Percentiles rank a stretch among this genome's conserved stretches.
These are phyloP conservation scores for Euryodendron excelsum DNA, from an alignment of 148 eudicot genomes.

Conservation along the genomic window DNA sequence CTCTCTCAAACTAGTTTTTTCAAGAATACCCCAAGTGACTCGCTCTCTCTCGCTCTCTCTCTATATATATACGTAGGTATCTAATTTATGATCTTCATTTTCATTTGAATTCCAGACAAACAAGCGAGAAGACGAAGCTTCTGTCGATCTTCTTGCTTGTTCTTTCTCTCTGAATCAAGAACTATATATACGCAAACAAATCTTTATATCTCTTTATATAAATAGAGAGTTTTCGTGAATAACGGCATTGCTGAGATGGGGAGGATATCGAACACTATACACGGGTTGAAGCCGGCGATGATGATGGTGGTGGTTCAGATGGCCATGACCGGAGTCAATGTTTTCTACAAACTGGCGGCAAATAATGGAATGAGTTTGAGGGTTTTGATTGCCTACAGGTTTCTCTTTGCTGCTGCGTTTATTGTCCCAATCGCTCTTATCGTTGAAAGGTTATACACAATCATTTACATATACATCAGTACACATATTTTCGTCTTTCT, in stretches of 20 bases:
- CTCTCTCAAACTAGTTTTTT: too few relatives aligned
- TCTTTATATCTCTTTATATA: too few relatives aligned
- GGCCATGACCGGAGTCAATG: conserved; percentile 24
- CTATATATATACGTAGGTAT: too few relatives aligned
- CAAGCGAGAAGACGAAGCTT: conserved; percentile 9
- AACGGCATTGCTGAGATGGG: background rate
- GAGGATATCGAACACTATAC: conserved; percentile 12
- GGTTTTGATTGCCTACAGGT: conserved; percentile 41
- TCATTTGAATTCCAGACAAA: background rate
- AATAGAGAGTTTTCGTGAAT: too few relatives aligned
- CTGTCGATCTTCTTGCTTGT: conserved; percentile 12
- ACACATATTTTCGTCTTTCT: too few relatives aligned
- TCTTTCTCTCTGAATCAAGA: background rate
- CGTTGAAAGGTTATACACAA: conserved; percentile 37
- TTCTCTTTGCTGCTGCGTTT: conserved; percentile 30
- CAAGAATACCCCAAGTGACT: too few relatives aligned
- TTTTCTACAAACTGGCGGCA: conserved; percentile 42
- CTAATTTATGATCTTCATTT: too few relatives aligned
- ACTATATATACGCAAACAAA: background rate
- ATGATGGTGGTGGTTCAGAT: conserved; percentile 39
- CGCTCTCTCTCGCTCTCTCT: background rate
- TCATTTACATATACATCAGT: background rate
- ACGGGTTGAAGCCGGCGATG: conserved; percentile 32
- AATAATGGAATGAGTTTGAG: conserved; percentile 36
- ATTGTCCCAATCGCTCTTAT: conserved; percentile 42